phyloP scores from a whole-genome alignment of 2,329 filamentous ascomycete genomes.

The Rhynchosporium agropyri region DNA sequence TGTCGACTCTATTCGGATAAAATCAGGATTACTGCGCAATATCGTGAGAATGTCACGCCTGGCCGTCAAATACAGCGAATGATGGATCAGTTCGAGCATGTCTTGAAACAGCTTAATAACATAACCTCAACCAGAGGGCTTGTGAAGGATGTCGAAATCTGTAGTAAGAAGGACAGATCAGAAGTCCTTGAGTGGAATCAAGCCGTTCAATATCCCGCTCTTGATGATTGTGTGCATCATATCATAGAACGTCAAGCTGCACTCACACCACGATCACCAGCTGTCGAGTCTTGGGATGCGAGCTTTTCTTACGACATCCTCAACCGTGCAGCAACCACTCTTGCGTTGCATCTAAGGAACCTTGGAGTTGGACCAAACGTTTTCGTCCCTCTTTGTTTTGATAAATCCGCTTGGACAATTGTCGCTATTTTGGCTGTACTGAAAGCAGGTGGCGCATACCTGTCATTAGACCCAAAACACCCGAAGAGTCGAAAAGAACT shows the following conservation, averaged over 20 bases:
- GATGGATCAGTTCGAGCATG: conserved; percentile 16
- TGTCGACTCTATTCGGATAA: conserved; percentile 8
- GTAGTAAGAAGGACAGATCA: conserved; percentile 6
- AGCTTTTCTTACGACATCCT: conserved; percentile 31
- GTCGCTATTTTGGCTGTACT: conserved; percentile 39
- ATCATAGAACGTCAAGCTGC: conserved; percentile 20
- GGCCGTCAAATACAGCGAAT: conserved; percentile 16
- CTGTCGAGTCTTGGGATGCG: conserved; percentile 32
- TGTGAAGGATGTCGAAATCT: not conserved
- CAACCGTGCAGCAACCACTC: conserved; percentile 17
- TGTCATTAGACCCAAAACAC: conserved; percentile 35
- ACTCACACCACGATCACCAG: conserved; percentile 22
- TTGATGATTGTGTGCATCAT: conserved; percentile 23
- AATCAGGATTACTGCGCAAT: conserved; percentile 12
- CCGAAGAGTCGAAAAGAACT: conserved; percentile 12
- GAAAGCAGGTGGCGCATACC: conserved; percentile 39
- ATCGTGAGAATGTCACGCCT: not conserved
- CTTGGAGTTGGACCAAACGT: conserved; percentile 26
- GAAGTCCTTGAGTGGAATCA: conserved; percentile 9
- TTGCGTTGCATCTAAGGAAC: conserved; percentile 22
- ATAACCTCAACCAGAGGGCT: not conserved
- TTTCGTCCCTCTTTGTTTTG: conserved; percentile 32
- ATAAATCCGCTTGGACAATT: conserved; percentile 36
- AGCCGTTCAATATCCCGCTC: not conserved
- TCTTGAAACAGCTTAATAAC: conserved; percentile 11